Conservation (phyloP, 768 basidiomycete species). For the Dentipellis fragilis region DNA sequence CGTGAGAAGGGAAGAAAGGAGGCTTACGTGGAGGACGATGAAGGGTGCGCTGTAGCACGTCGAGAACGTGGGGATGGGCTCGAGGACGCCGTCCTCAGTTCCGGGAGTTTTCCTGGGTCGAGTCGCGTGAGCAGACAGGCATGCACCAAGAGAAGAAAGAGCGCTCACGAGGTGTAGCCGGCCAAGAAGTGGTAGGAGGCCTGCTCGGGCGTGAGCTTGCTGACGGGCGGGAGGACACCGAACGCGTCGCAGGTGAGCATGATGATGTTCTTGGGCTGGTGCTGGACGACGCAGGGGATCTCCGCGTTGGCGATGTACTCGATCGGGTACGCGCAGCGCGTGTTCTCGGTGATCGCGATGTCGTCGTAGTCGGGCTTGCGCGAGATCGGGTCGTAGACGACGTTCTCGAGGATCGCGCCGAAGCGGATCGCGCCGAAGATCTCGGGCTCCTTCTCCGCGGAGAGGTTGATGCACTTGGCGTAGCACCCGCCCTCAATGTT, state of each 20-base stretch:
- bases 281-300: conserved; percentile 81
- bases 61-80: conserved; percentile 98
- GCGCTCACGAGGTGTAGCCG: conserved; percentile 81
- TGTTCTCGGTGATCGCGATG: conserved; percentile 96
- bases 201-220: conserved; percentile 85
- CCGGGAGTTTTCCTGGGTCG: conserved; percentile 86
- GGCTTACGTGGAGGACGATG: conserved; percentile 84
- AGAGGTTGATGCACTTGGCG: conserved; percentile 96
- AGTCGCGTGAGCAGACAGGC: conserved; percentile 11
- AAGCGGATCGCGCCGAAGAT: conserved; percentile 93
- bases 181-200: conserved; percentile 97
- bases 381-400: conserved; percentile 82
- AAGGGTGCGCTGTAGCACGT: conserved; percentile 99
- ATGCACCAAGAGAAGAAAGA: not conserved
- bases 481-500: conserved; percentile 99
- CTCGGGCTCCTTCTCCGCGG: conserved; percentile 95
- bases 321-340: conserved; percentile 98
- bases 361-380: conserved; percentile 94
- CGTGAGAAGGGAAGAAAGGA: not conserved
- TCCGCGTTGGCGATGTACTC: conserved; percentile 93
- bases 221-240: conserved; percentile 94
- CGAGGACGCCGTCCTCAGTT: conserved; percentile 94
- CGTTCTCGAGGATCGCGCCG: conserved; percentile 97
- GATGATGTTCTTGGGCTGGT: conserved; percentile 89
- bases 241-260: conserved; percentile 98